These are phyloP conservation scores for Apiotrichum mycotoxinovorans DNA, from an alignment of 1,284 basidiomycete species.

Conservation along the genomic window DNA sequence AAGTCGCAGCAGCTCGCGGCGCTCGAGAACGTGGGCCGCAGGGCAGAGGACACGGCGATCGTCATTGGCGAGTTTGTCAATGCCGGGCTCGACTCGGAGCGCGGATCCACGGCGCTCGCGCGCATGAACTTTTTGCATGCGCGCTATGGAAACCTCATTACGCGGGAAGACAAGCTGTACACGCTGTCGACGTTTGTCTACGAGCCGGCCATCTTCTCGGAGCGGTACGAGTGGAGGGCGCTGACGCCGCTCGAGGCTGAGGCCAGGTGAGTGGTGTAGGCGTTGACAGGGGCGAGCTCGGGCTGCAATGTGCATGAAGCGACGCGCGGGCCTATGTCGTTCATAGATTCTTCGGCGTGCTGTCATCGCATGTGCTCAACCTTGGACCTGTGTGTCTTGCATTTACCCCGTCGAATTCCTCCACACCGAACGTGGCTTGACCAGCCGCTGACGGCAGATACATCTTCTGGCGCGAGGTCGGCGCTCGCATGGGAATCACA, in stretches of 20 bases:
- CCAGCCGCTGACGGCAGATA: conserved; percentile 11
- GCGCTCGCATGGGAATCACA: conserved; percentile 18
- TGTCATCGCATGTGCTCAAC: too few species aligned
- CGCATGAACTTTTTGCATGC: conserved; percentile 19
- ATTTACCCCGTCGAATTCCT: too few species aligned
- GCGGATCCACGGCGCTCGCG: conserved; percentile 12
- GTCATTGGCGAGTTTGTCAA: conserved; percentile 16
- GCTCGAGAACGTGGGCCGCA: conserved; percentile 3
- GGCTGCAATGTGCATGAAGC: too few species aligned
- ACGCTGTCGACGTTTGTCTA: conserved; percentile 17
- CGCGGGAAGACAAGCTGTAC: conserved; percentile 18
- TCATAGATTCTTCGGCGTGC: too few species aligned
- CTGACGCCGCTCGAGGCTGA: conserved; percentile 13
- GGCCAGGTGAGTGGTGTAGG: conserved; percentile 13
- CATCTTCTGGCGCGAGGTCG: conserved; percentile 20
- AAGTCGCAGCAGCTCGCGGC: conserved; percentile 12
- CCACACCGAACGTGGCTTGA: too few species aligned
- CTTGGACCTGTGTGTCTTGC: too few species aligned
- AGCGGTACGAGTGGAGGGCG: conserved; percentile 9
- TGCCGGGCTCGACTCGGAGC: conserved; percentile 13
- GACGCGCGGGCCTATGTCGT: too few species aligned
- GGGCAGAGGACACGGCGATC: conserved; percentile 19
- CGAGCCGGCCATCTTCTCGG: conserved; percentile 7
- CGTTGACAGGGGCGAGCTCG: too few species aligned
- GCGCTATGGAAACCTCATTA: conserved; percentile 14